A percentile compares a stretch with the other conserved stretches of the same genome.
phyloP scores from a whole-genome alignment of 805 yeast species.

The Hanseniaspora thailandica region DNA sequence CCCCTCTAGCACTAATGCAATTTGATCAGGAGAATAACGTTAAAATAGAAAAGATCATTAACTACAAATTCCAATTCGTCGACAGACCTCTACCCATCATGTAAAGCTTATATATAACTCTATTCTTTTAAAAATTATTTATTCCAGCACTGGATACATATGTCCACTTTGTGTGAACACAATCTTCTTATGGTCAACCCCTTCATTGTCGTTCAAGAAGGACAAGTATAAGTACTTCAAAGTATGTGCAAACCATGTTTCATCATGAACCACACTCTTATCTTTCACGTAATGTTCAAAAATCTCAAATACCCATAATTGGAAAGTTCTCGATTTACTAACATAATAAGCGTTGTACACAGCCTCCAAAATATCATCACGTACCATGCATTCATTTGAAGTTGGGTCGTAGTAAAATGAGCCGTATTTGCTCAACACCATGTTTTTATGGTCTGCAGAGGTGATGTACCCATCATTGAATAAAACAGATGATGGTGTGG shows the following conservation, averaged over 20 bases:
- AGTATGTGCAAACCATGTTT: slow-evolving; percentile 76
- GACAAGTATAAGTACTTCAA: slow-evolving; percentile 71
- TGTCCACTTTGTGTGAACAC: slow-evolving; percentile 61
- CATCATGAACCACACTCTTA: not conserved
- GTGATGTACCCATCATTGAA: slow-evolving; percentile 36
- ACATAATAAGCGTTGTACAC: slow-evolving; percentile 67
- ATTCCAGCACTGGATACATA: slow-evolving; percentile 51
- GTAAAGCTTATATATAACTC: slow-evolving; percentile 29
- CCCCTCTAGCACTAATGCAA: slow-evolving; percentile 54
- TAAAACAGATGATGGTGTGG: slow-evolving; percentile 51
- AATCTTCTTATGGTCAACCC: slow-evolving; percentile 50
- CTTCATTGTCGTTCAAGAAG: slow-evolving; percentile 47
- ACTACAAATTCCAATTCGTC: slow-evolving; percentile 48
- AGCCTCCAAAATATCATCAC: slow-evolving; percentile 91
- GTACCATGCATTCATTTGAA: slow-evolving; percentile 72
- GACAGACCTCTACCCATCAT: slow-evolving; percentile 68
- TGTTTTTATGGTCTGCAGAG: not conserved
- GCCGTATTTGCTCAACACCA: slow-evolving; percentile 21
- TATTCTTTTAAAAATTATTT: not conserved
- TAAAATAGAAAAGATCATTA: slow-evolving; percentile 47
- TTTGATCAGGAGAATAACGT: slow-evolving; percentile 29
- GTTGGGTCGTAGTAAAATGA: slow-evolving; percentile 60
- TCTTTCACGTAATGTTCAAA: slow-evolving; percentile 47
- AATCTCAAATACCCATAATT: slow-evolving; percentile 84
- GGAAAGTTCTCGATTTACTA: slow-evolving; percentile 67